phyloP scores from a whole-genome alignment of 164 flowering plant species.

The Berberis thunbergii region DNA sequence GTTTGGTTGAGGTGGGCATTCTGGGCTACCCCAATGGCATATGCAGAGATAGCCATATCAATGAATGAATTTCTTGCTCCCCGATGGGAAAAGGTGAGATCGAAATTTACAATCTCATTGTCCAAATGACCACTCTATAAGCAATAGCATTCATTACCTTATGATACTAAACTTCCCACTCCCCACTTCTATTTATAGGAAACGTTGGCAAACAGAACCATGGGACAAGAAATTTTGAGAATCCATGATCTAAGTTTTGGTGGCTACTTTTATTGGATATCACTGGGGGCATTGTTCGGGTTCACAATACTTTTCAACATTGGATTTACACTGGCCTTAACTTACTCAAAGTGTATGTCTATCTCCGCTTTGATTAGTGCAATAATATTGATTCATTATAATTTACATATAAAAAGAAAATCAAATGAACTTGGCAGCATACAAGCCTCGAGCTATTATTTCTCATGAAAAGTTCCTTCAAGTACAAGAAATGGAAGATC shows the following conservation, averaged over 20 bases:
- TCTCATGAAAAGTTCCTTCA: not conserved
- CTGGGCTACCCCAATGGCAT: slow-evolving; percentile 40
- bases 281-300: slow-evolving; percentile 37
- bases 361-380: not conserved
- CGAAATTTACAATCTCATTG: not conserved
- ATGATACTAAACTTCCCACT: not conserved
- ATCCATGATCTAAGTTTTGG: slow-evolving; percentile 27
- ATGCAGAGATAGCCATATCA: slow-evolving; percentile 27
- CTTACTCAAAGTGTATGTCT: slow-evolving; percentile 1
- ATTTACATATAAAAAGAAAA: not conserved
- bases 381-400: not conserved
- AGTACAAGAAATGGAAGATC: not conserved
- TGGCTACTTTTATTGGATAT: slow-evolving; percentile 39
- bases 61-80: slow-evolving; percentile 38
- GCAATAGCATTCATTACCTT: no score
- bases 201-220: not conserved
- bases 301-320: slow-evolving; percentile 27
- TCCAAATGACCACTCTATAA: not conserved
- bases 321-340: slow-evolving; percentile 34
- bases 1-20: slow-evolving; percentile 36
- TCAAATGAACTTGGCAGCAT: not conserved
- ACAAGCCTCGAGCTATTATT: not conserved
- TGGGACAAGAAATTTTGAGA: not conserved
- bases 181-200: not conserved
- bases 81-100: slow-evolving; percentile 33